These are phyloP conservation scores for Tagetes erecta DNA, from an alignment of 129 eudicot species.

Conservation along the genomic window DNA sequence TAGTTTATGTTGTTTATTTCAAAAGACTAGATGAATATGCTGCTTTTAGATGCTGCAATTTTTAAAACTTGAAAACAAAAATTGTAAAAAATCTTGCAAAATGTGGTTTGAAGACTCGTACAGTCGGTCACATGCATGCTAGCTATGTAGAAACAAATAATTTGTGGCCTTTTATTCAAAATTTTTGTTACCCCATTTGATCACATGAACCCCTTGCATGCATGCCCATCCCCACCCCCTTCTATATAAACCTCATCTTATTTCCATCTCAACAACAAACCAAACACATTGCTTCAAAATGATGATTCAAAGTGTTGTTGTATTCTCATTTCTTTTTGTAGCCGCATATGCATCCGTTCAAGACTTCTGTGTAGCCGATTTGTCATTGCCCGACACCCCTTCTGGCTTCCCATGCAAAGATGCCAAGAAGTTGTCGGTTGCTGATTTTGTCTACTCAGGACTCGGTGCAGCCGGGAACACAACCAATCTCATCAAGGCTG, in stretches of 20 bases:
- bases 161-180: slow-evolving; percentile 33
- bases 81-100: slow-evolving; percentile 1
- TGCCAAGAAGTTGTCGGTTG: slow-evolving; percentile 36
- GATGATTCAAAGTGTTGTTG: slow-evolving; percentile 38
- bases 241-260: slow-evolving; percentile 42
- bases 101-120: slow-evolving; percentile 23
- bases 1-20: no score
- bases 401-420: slow-evolving; percentile 87
- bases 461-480: slow-evolving; percentile 73
- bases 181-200: slow-evolving; percentile 20
- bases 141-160: slow-evolving; percentile 32
- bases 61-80: background rate
- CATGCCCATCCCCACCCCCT: slow-evolving; percentile 44
- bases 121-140: slow-evolving; percentile 43
- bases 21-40: background rate
- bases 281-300: slow-evolving; percentile 25
- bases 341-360: slow-evolving; percentile 58
- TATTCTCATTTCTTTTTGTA: slow-evolving; percentile 43
- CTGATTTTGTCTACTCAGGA: slow-evolving; percentile 65
- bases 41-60: slow-evolving; percentile 27
- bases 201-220: slow-evolving; percentile 42
- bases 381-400: slow-evolving; percentile 45
- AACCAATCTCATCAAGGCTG: slow-evolving; percentile 67
- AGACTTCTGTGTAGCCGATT: slow-evolving; percentile 88
- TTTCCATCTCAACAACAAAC: slow-evolving; percentile 5